Base-by-base conservation (phyloP, 2,329 filamentous ascomycete genomes). In the Epichloe hybrida region DNA sequence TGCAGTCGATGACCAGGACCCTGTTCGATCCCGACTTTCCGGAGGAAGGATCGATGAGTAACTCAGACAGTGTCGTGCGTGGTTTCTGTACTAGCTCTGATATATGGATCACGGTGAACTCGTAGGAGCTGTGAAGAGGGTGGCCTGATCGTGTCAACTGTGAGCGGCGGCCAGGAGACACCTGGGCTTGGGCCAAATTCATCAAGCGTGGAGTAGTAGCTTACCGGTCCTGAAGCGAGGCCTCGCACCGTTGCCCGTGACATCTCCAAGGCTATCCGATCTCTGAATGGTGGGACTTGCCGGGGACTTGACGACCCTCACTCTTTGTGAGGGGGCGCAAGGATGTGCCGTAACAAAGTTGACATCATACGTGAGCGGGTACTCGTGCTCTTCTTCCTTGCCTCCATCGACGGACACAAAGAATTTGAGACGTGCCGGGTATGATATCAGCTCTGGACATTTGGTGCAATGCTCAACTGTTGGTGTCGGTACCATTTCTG, bases 301-400 rank as follows among this genome's bases (percentile, higher is more conserved):
- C 0, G 78, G 75, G 13, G 78, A 79, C 59, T 76, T 79, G 48
- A 83, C 60, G 50, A 82, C 74, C 54, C 73, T 75, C 2, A 80
- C 75, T 50, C 75, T 71, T 48, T 72, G 71, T 1, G 78, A 79
- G 2, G 77, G 74, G 5, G 77, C 72, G 57, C 81, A 85, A 0
- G 81, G 81, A 56, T 83, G 79, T 0, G 80, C 80, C 1, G 81
- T 83, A 17, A 83, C 77, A 60, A 84, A 84, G 57, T 75, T 76
- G 21, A 83, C 72, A 52, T 84, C 80, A 55, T 80, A 76, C 5
- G 66, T 64, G 9, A 85, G 63, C 1, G 70, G 59, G 48, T 74
- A 70, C 2, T 68, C 69, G 49, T 72, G 57, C 50, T 72, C 66
- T 43, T 70, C 66, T 1, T 69, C 66, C 2, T 64, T 59, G 2